These are phyloP conservation scores for Colletotrichum sidae DNA, from an alignment of 2,329 filamentous ascomycete genomes.

Conservation along the genomic window DNA sequence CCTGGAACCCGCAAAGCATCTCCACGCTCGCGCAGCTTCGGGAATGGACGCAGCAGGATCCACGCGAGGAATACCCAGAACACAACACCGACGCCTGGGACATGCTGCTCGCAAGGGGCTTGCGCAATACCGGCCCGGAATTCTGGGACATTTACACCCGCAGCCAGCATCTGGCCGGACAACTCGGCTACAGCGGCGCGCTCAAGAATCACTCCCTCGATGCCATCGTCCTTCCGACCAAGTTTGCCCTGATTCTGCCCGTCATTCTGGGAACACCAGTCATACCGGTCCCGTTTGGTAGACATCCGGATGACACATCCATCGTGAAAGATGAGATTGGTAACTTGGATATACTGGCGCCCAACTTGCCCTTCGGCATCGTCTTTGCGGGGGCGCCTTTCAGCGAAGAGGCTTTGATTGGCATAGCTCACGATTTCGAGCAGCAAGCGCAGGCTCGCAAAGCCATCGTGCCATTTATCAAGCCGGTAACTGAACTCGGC, in stretches of 20 bases:
- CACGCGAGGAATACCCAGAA: constrained; percentile 65
- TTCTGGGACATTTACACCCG: constrained; percentile 70
- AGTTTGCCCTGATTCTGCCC: constrained; percentile 58
- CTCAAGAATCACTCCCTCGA: constrained; percentile 67
- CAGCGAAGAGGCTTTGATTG: constrained; percentile 71
- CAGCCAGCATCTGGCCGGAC: constrained; percentile 63
- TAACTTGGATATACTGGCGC: constrained; percentile 61
- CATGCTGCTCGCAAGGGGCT: constrained; percentile 60
- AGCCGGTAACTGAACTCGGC: constrained; percentile 46
- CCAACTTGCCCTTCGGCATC: constrained; percentile 71
- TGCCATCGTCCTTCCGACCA: constrained; percentile 71
- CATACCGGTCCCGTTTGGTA: constrained; percentile 65
- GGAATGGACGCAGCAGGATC: too few species aligned
- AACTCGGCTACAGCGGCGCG: constrained; percentile 69
- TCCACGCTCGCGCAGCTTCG: too few species aligned
- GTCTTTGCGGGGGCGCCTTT: constrained; percentile 71
- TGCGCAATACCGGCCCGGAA: constrained; percentile 63
- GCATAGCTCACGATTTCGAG: constrained; percentile 77
- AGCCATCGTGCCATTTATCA: constrained; percentile 43
- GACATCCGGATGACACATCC: too few species aligned
- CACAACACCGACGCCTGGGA: constrained; percentile 70
- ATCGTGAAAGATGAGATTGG: constrained; percentile 53
- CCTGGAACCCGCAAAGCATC: too few species aligned
- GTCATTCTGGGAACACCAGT: constrained; percentile 70
- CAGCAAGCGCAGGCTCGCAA: constrained; percentile 58